Base-by-base conservation (phyloP, 2,329 filamentous ascomycete species). In the Huntiella savannae region DNA sequence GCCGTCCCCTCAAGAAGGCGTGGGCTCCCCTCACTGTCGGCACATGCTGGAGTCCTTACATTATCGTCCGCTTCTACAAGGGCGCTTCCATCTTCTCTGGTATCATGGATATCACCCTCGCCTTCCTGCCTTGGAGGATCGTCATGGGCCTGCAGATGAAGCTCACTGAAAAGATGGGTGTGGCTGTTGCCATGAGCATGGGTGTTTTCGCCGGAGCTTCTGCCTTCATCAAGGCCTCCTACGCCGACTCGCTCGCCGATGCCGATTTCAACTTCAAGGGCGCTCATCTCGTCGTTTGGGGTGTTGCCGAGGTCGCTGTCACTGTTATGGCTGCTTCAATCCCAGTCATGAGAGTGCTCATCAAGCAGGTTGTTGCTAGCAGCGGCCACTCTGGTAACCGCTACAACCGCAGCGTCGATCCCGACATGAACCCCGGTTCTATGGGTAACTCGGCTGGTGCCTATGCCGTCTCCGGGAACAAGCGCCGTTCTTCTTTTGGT, bases 101-200 rank as follows among this genome's bases (percentile, higher is more conserved):
- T 6, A 46, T 48, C 4, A 46, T 54, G 39, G 54, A 55, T 35
- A 48, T 55, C 39, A 40, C 46, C 1, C 46, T 55, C n/a, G 54
- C 53, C 10, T 45, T 56, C 8, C 43, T 55, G 4, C 54, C 56
- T 3, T 56, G 55, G 53, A 52, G 53, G 22, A 51, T 57, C 10
- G 42, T 58, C 33, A 53, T 55, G 54, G 53, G 52, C 3, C 46
- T 58, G 3, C 52, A 55, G 33, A 57, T 58, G 54, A 54, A 55
- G 43, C 44, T 50, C 1, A 52, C 54, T 39, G 55, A 58, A 36
- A 58, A 55, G 48, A 48, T 57, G 7, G 49, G 55, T 8, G 54
- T 54, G 13, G 53, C 54, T 7, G 36, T 53, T 2, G 55, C 54
- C 10, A 55, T 58, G 49, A 55, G 54, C 40, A 48, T 57, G 47